Evolutionary conservation across 202 grass and related monocot genomes (phyloP), one percentile per base, ranked within the genome.

Genomic region (Carex sylvatica): DNA sequence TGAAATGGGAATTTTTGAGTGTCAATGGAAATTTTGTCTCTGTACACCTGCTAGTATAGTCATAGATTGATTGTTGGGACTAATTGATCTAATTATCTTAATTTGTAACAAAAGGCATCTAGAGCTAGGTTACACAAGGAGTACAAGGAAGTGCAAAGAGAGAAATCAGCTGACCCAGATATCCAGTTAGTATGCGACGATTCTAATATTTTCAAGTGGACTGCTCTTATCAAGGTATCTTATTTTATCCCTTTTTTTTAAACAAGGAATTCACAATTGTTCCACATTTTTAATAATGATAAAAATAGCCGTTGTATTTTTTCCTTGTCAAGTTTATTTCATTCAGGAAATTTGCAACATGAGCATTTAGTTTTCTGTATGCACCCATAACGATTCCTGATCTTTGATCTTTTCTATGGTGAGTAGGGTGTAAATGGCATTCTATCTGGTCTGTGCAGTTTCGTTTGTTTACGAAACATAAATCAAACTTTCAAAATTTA

Each of bases 191-290:
- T 93, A 4, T 99, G 97, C 78, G 97, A 96, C 58, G 97, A 99
- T 89, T 89, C 91, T 40, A 99, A 96, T 66, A 96, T 99, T 85
- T 99, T 93, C 88, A 99, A 99, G 70, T 99, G 97, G 97, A 99
- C 91, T 84, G 93, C 97, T 91, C 85, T 96, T 40, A 89, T 99
- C 28, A 99, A 96, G 91, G 95, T 93, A 68, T 38, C 4, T 52
- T 70, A 38, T 58, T 75, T 56, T 52, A 73, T 52, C 19, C 6
- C 13, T 73, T 73, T 12, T 14, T 52, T 73, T 20, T 51, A 28
- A 73, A 74, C 5, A 18, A 13, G 46, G 44, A 52, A 24, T 6
- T 74, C 2, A 70, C 66, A 66, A 36, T 16, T 70, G 18, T 70
- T 42, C 66, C 66, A 44, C 66, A 70, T 70, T 49, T 49, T 49